phyloP scores from a whole-genome alignment of 2,329 filamentous ascomycete genomes.

The Dissoconium aciculare region DNA sequence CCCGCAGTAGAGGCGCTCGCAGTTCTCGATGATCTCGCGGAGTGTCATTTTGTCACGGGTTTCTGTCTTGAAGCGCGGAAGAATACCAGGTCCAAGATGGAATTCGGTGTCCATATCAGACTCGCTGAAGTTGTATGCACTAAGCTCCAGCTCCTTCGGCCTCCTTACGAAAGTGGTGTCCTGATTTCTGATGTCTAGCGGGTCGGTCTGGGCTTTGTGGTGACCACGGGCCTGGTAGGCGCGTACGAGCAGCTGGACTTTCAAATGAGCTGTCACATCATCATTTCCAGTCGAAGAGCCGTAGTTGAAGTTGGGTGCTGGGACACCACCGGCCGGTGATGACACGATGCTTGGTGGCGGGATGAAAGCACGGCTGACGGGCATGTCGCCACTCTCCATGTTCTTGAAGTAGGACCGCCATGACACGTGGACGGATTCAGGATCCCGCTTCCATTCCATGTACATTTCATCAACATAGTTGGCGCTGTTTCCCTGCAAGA shows the following conservation, averaged over 20 bases:
- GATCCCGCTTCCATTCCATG: constrained; percentile 88
- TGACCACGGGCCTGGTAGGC: constrained; percentile 97
- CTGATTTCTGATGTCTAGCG: constrained; percentile 81
- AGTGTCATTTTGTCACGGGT: constrained; percentile 90
- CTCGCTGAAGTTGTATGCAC: constrained; percentile 90
- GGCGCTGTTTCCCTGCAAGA: constrained; percentile 89
- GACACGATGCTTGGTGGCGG: constrained; percentile 87
- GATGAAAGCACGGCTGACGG: constrained; percentile 90
- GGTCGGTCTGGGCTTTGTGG: constrained; percentile 96
- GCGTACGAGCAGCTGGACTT: constrained; percentile 91
- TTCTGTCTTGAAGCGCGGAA: constrained; percentile 83
- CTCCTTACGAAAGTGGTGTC: constrained; percentile 17
- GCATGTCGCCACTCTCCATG: constrained; percentile 97
- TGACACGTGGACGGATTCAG: constrained; percentile 85
- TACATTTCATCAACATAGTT: constrained; percentile 99
- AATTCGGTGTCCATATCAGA: constrained; percentile 89
- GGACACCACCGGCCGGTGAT: constrained; percentile 61
- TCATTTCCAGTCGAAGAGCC: constrained; percentile 53
- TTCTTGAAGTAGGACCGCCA: constrained; percentile 99
- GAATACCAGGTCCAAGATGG: constrained; percentile 78
- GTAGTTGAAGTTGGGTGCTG: constrained; percentile 54
- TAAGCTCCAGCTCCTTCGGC: constrained; percentile 81
- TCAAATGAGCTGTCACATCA: constrained; percentile 89
- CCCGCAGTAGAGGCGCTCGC: constrained; percentile 91
- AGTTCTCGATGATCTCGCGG: constrained; percentile 81